Evolutionary conservation across 805 yeast species (phyloP), one percentile per base, ranked within the genome.

Genomic region (Cyberlindnera lachancei): DNA sequence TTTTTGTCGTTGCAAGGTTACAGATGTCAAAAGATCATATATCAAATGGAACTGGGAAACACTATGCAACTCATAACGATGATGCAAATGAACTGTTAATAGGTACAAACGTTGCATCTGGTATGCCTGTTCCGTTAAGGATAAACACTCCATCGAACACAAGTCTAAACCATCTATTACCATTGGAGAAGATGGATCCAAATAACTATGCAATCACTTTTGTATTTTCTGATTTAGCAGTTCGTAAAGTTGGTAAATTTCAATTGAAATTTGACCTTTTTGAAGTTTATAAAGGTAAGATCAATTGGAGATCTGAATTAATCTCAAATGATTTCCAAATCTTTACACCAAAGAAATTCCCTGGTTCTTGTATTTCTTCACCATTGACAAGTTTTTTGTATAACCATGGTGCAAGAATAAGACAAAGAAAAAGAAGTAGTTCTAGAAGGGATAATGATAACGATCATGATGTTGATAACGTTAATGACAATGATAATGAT

Each of bases 311-410:
- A 25, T 33, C 33, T 33, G 36, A 38, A 15, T 16, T 37, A 3
- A 14, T 27, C 2, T 47, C 55, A 7, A 38, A 41, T 21, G 44
- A 34, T 7, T 48, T 55, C 22, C 50, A 46, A 16, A 54, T 53
- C 7, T 53, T 35, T 27, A 48, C 56, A 4, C 58, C 55, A 18
- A 55, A 55, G 40, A 55, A 53, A 30, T 55, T 53, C 34, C 58
- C 58, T 3, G 59, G 59, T 3, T 45, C 56, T 3, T 33, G 44
- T 6, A 42, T 52, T 0, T 47, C 56, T 5, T 51, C 58, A 2
- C 42, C 51, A 17, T 31, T 55, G 23, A 50, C 56, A 4, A 36
- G 44, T n/a, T 55, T 52, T 31, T 37, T 55, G 10, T 51, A 41
- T 37, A 53, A 53, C 26, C 46, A 48, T 25, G 59, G 59, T 22